A percentile compares a stretch with the other conserved stretches of the same genome.
Conservation (phyloP, 306 rosid genomes). For the Fragaria vesca region DNA sequence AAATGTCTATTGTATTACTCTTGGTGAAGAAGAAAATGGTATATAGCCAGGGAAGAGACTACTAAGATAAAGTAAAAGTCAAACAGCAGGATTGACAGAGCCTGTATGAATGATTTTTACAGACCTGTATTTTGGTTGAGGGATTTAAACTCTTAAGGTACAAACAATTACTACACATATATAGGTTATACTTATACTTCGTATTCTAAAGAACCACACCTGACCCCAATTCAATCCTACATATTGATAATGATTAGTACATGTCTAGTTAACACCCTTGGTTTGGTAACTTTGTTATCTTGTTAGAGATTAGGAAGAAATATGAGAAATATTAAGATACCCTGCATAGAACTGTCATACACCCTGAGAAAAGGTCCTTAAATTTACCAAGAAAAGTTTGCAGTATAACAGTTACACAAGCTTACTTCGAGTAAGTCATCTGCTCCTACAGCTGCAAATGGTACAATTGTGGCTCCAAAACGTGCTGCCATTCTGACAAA, state of each 20-base stretch:
- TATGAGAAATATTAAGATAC: no score
- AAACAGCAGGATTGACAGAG: neutral
- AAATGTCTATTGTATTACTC: neutral
- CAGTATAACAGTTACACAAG: conserved; percentile 13
- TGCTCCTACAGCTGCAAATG: conserved; percentile 94
- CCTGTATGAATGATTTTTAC: neutral
- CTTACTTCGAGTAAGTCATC: conserved; percentile 78
- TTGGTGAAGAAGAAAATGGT: neutral
- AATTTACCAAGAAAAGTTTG: no score
- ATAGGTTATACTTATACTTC: neutral
- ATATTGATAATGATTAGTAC: no score
- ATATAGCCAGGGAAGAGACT: neutral
- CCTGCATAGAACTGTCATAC: no score
- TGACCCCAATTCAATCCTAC: neutral
- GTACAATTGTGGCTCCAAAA: conserved; percentile 92
- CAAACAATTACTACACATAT: neutral
- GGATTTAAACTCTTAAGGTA: neutral
- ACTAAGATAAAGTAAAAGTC: neutral
- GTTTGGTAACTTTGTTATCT: no score
- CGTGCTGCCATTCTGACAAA: conserved; percentile 96
- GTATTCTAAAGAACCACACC: neutral
- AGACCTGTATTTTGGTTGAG: neutral
- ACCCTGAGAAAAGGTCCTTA: no score
- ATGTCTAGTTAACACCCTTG: neutral
- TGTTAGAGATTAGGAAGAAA: no score